These are phyloP conservation scores for Massariosphaeria phaeospora DNA, from an alignment of 495 filamentous ascomycete genomes.

Conservation along the genomic window DNA sequence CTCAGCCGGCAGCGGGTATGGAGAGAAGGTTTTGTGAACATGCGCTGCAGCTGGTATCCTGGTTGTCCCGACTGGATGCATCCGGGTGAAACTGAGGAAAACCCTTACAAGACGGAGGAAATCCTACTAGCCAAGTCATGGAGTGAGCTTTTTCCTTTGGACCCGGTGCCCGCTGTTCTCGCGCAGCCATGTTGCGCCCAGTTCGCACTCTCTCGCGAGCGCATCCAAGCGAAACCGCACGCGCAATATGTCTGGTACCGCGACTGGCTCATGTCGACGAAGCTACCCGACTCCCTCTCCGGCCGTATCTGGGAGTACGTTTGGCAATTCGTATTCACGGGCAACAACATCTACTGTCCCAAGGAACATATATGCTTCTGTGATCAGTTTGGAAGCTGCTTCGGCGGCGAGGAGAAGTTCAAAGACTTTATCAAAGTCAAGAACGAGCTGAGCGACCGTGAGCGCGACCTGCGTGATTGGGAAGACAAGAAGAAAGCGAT, in stretches of 20 bases:
- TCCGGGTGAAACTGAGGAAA: constrained; percentile 49
- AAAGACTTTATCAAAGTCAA: constrained; percentile 46
- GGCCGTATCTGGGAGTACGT: constrained; percentile 73
- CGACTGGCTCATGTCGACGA: constrained; percentile 63
- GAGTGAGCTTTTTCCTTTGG: constrained; percentile 43
- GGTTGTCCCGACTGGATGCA: constrained; percentile 56
- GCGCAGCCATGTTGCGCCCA: constrained; percentile 58
- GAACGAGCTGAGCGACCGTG: constrained; percentile 41
- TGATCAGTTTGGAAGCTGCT: constrained; percentile 73
- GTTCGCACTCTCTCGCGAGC: constrained; percentile 48
- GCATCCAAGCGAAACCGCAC: constrained; percentile 51
- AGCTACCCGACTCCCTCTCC: constrained; percentile 59
- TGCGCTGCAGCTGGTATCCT: constrained; percentile 50
- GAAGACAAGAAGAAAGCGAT: constrained; percentile 38
- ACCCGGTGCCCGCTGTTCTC: constrained; percentile 53
- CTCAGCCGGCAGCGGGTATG: constrained; percentile 44
- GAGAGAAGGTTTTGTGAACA: constrained; percentile 48
- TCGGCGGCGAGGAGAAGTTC: constrained; percentile 56
- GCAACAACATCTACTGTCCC: constrained; percentile 55
- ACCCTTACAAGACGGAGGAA: constrained; percentile 58
- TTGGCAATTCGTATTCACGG: constrained; percentile 67
- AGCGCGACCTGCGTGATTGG: constrained; percentile 50
- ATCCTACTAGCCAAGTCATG: constrained; percentile 45
- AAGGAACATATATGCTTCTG: constrained; percentile 68
- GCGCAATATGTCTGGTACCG: constrained; percentile 59